These are phyloP conservation scores for Alternaria atra DNA, from an alignment of 2,329 filamentous ascomycete genomes.

Conservation along the genomic window DNA sequence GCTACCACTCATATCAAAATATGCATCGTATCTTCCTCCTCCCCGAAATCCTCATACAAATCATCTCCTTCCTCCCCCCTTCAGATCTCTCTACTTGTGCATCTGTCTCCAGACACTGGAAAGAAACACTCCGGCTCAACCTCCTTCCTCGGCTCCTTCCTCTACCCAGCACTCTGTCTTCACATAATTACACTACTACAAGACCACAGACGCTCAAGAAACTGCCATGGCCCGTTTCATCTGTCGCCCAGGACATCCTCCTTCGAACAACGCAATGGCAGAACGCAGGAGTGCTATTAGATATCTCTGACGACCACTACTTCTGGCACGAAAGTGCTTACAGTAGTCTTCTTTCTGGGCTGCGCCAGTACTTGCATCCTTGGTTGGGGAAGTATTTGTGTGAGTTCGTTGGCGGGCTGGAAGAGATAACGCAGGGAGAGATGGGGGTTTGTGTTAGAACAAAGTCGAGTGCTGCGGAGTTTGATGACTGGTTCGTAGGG, in stretches of 20 bases:
- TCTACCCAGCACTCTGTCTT: constrained; percentile 8
- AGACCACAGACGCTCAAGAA: neutral
- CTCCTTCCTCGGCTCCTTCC: constrained; percentile 16
- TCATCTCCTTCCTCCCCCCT: constrained; percentile 19
- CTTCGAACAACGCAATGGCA: neutral
- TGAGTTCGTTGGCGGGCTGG: constrained; percentile 6
- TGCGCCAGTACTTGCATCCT: constrained; percentile 19
- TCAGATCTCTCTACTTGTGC: constrained; percentile 3
- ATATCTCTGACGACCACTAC: constrained; percentile 18
- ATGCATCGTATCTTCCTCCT: constrained; percentile 27
- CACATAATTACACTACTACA: neutral
- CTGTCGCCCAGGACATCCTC: neutral
- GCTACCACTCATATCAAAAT: neutral
- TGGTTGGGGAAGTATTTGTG: constrained; percentile 1
- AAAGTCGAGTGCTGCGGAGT: neutral
- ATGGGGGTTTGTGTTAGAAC: constrained; percentile 11
- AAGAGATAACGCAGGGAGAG: constrained; percentile 1
- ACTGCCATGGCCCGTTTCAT: neutral
- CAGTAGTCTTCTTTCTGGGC: constrained; percentile 6
- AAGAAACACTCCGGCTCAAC: constrained; percentile 12
- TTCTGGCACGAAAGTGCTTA: constrained; percentile 20
- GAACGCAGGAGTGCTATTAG: neutral
- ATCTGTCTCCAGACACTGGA: constrained; percentile 15
- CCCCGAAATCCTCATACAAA: constrained; percentile 23
- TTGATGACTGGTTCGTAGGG: neutral